Percentiles rank a stretch among this genome's conserved stretches.
phyloP scores from a whole-genome alignment of 345 rosid species.

The Crucihimalaya himalaica region DNA sequence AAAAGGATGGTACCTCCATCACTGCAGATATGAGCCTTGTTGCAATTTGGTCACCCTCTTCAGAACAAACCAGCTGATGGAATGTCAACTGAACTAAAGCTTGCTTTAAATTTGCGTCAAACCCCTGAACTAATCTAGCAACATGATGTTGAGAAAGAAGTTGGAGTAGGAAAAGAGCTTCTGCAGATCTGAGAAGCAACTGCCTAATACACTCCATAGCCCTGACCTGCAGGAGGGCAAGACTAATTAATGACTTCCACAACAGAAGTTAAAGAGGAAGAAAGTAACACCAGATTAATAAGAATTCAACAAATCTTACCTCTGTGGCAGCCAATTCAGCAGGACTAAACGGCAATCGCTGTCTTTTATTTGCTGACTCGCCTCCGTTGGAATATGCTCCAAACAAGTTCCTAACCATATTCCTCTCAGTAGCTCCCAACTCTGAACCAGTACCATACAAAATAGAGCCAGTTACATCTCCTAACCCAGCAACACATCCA shows the following conservation, averaged over 20 bases:
- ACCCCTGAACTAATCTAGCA: slow-evolving; percentile 78
- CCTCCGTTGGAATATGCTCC: slow-evolving; percentile 69
- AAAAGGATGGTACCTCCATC: slow-evolving; percentile 71
- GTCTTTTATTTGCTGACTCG: slow-evolving; percentile 77
- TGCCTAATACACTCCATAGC: slow-evolving; percentile 98
- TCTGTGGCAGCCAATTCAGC: slow-evolving; percentile 95
- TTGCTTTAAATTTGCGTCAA: slow-evolving; percentile 66
- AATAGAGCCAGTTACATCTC: slow-evolving; percentile 90
- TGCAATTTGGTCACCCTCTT: slow-evolving; percentile 91
- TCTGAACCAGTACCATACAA: slow-evolving; percentile 74
- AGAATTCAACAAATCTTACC: slow-evolving; percentile 49
- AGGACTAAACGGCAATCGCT: slow-evolving; percentile 76
- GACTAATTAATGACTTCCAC: slow-evolving; percentile 13
- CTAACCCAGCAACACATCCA: slow-evolving; percentile 89
- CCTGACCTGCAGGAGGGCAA: slow-evolving; percentile 63
- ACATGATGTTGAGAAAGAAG: slow-evolving; percentile 89
- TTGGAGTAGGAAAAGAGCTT: slow-evolving; percentile 89
- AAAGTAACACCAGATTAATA: slow-evolving; percentile 20
- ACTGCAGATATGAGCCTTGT: slow-evolving; percentile 81
- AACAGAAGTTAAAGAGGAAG: slow-evolving; percentile 24
- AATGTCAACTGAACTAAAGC: slow-evolving; percentile 80
- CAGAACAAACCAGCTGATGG: slow-evolving; percentile 90
- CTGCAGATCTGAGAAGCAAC: slow-evolving; percentile 94
- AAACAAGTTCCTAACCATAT: slow-evolving; percentile 74
- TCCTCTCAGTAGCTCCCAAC: slow-evolving; percentile 67